phyloP scores from a whole-genome alignment of 2,329 filamentous ascomycete species.

The Fusarium marasasianum region DNA sequence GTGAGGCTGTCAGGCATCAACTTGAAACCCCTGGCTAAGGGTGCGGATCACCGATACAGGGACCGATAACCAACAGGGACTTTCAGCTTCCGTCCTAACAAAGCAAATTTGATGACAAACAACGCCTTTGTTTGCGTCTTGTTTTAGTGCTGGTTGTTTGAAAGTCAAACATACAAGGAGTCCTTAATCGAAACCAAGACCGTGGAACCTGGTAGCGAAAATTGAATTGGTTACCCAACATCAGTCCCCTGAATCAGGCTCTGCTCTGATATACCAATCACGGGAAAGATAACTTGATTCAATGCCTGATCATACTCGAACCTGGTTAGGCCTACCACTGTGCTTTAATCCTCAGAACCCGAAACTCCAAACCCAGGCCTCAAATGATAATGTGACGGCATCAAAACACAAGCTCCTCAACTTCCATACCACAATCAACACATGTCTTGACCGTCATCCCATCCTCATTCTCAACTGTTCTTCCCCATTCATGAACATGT shows the following conservation, averaged over 20 bases:
- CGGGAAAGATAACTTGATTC: neutral
- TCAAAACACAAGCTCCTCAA: constrained; percentile 75
- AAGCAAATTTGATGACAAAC: neutral
- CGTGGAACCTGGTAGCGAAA: neutral
- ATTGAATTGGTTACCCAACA: neutral
- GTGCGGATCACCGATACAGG: neutral
- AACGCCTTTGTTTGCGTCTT: neutral
- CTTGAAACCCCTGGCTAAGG: constrained; percentile 30
- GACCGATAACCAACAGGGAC: neutral
- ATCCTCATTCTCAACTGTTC: constrained; percentile 72
- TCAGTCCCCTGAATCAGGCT: neutral
- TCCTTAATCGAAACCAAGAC: neutral
- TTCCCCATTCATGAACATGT: constrained; percentile 91
- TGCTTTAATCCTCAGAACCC: neutral
- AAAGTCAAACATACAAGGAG: neutral
- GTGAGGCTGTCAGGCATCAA: constrained; percentile 45
- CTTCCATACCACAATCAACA: constrained; percentile 78
- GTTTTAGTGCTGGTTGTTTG: neutral
- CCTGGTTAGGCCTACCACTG: neutral
- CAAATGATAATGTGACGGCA: neutral
- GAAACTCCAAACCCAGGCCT: neutral
- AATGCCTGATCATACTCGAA: neutral
- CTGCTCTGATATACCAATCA: neutral
- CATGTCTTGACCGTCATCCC: constrained; percentile 86
- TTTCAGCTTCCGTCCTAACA: neutral